phyloP scores from a whole-genome alignment of 2,329 filamentous ascomycete genomes.

The Alternaria sp. region DNA sequence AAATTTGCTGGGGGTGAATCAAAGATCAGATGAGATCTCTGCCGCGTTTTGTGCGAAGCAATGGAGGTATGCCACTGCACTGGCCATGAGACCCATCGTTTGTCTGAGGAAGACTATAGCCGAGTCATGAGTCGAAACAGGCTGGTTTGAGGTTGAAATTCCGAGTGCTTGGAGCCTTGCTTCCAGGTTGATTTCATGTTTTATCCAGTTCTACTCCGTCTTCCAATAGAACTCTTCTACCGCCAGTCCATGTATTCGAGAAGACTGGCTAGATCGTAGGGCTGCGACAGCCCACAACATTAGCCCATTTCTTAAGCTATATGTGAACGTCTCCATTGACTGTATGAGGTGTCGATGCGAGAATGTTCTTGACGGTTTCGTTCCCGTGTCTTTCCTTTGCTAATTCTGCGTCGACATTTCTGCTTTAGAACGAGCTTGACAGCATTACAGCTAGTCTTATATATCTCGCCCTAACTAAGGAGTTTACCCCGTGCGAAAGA shows the following conservation, averaged over 20 bases:
- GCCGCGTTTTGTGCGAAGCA: no score
- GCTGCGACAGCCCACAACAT: neutral
- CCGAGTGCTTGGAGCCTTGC: neutral
- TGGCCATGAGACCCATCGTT: neutral
- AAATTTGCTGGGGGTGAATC: no score
- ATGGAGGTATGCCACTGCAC: neutral
- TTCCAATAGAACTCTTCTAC: neutral
- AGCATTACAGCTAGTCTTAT: accelerated
- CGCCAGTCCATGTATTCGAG: neutral
- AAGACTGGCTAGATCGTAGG: neutral
- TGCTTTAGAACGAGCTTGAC: neutral
- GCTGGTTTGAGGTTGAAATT: no score
- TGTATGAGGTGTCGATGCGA: neutral
- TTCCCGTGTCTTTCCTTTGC: neutral
- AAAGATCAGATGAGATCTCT: no score
- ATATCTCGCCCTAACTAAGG: neutral
- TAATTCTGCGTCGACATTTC: neutral
- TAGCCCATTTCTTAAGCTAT: accelerated
- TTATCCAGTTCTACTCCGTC: neutral
- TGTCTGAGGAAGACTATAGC: accelerated
- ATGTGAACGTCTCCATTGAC: accelerated
- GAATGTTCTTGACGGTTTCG: neutral
- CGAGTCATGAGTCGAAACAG: no score
- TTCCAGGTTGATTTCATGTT: neutral
- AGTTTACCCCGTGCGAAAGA: neutral